Conservation (phyloP, 192 early-diverging fungal genomes). For the Haplosporangium gracile region DNA sequence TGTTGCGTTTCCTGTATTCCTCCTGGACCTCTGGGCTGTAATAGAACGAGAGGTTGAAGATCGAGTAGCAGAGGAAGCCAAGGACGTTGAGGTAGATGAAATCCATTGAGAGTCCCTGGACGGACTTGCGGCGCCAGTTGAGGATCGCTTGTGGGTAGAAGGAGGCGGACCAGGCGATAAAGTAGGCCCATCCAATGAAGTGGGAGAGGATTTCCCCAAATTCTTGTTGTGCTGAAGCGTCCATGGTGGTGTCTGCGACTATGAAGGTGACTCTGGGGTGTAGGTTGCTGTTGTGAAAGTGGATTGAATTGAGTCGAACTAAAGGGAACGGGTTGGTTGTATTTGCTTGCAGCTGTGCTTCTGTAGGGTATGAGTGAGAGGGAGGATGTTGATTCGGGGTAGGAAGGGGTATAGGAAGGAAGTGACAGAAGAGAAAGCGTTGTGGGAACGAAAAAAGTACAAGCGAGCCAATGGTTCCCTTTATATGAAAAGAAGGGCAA, state of each 20-base stretch:
- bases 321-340: neutral
- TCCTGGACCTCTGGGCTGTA: conserved; percentile 70
- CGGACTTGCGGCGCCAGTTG: conserved; percentile 80
- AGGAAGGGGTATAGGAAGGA: neutral
- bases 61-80: conserved; percentile 87
- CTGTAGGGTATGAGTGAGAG: neutral
- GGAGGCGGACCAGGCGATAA: conserved; percentile 86
- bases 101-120: conserved; percentile 89
- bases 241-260: neutral
- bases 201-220: conserved; percentile 13
- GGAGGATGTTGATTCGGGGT: neutral
- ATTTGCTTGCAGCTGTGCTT: neutral
- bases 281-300: neutral
- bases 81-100: conserved; percentile 87
- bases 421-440: neutral
- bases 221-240: neutral
- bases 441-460: neutral
- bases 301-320: neutral
- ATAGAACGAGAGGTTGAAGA: conserved; percentile 83
- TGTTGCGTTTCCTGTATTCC: conserved; percentile 78
- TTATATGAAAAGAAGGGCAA: neutral
- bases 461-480: neutral
- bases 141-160: conserved; percentile 90
- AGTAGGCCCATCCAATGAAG: conserved; percentile 64
- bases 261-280: neutral